Conservation (phyloP, 139 green algal species). For the Chlorella sp. region DNA sequence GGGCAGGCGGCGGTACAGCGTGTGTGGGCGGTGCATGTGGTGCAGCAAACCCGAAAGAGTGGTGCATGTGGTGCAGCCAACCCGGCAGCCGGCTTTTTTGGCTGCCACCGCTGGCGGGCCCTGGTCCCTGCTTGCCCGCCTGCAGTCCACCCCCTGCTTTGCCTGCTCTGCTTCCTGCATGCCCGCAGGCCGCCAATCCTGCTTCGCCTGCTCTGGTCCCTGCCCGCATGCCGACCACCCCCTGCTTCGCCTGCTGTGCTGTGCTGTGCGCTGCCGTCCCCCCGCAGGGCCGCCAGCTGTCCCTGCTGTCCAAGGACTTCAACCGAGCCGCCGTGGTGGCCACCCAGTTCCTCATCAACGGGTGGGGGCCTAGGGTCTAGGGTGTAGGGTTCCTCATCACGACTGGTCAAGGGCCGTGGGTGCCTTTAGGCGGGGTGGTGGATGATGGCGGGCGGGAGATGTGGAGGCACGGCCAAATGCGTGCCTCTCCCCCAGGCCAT, state of each 20-base stretch:
- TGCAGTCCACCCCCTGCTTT: neutral
- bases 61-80: no score
- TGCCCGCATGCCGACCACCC: no score
- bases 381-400: no score
- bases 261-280: neutral
- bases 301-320: slow-evolving; percentile 78
- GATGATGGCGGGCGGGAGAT: no score
- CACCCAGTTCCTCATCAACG: slow-evolving; percentile 83
- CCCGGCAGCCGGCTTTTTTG: no score
- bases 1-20: neutral
- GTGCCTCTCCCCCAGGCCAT: no score
- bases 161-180: neutral
- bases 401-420: no score
- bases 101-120: slow-evolving; percentile 1
- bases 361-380: slow-evolving; percentile 15
- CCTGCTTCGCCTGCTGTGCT: neutral
- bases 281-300: slow-evolving; percentile 51
- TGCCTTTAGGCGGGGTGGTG: neutral
- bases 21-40: no score
- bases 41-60: no score
- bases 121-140: neutral
- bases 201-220: neutral
- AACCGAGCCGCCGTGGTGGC: slow-evolving; percentile 56
- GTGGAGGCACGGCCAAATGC: no score
- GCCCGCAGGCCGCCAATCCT: neutral